These are phyloP conservation scores for Plasmodium ovale DNA, from an alignment of 169 alveolate species.

Conservation along the genomic window DNA sequence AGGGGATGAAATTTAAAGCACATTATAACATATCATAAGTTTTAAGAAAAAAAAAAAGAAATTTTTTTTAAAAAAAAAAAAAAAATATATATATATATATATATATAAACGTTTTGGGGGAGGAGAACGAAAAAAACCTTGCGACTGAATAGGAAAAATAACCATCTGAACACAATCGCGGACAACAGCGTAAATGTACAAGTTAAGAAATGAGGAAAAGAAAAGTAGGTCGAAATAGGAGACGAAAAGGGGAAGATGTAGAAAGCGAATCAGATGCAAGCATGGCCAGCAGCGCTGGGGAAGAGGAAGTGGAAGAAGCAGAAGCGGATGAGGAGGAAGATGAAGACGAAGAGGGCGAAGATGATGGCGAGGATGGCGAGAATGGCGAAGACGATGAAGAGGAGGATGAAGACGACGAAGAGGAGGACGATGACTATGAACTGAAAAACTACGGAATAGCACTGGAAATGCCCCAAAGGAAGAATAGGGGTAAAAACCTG, in stretches of 20 bases:
- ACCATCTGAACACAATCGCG: not conserved
- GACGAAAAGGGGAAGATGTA: conserved; percentile 4
- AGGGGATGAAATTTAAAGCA: conserved; percentile 1
- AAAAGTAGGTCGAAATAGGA: not conserved
- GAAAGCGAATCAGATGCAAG: conserved; percentile 16
- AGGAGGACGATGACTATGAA: conserved; percentile 75
- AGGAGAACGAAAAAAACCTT: not conserved
- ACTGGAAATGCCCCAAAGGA: conserved; percentile 87
- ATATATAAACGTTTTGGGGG: not conserved
- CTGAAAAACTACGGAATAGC: conserved; percentile 86
- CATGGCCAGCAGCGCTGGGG: conserved; percentile 1
- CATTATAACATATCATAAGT: not conserved
- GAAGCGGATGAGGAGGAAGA: conserved; percentile 7
- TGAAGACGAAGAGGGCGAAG: conserved; percentile 3
- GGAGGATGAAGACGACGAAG: conserved; percentile 76
- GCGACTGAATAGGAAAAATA: not conserved
- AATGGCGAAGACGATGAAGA: conserved; percentile 8
- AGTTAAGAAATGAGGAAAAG: conserved; percentile 8
- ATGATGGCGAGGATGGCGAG: conserved; percentile 8
- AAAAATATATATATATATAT: not conserved
- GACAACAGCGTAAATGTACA: not conserved
- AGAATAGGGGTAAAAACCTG: conserved; percentile 86
- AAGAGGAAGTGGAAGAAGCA: conserved; percentile 19
- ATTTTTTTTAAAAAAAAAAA: conserved; percentile 2
- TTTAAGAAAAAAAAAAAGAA: not conserved